Evolutionary conservation across 805 yeast genomes (phyloP).

Genomic region (Yarrowia alimentaria): DNA sequence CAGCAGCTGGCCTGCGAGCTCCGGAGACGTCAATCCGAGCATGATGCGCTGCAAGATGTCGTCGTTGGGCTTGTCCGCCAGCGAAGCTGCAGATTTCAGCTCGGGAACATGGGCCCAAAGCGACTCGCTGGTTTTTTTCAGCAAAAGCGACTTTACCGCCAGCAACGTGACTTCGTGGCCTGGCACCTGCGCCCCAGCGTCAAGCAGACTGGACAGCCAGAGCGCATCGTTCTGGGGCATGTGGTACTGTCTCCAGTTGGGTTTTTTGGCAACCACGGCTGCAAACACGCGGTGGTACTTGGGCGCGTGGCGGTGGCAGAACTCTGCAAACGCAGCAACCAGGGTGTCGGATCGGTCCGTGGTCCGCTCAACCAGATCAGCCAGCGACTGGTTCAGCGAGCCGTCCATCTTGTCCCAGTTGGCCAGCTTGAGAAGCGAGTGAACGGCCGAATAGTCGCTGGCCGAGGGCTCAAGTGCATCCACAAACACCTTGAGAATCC

Average conservation of each 20-base stretch:
- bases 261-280: too few species aligned
- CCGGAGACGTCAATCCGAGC: slow-evolving; percentile 1
- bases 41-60: slow-evolving; percentile 9
- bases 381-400: too few species aligned
- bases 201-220: slow-evolving; percentile 1
- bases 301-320: neutral
- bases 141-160: slow-evolving; percentile 13
- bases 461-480: too few species aligned
- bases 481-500: too few species aligned
- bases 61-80: neutral
- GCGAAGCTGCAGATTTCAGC: neutral
- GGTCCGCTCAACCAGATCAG: neutral
- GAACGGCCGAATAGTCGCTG: too few species aligned
- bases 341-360: neutral
- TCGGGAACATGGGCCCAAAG: slow-evolving; percentile 3
- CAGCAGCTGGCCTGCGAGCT: slow-evolving; percentile 6
- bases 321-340: slow-evolving; percentile 1
- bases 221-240: slow-evolving; percentile 20
- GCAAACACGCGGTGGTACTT: slow-evolving; percentile 11
- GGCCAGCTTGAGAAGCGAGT: too few species aligned
- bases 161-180: slow-evolving; percentile 5
- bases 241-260: too few species aligned
- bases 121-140: slow-evolving; percentile 1
- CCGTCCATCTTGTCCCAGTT: too few species aligned
- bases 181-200: slow-evolving; percentile 6